Conservation (phyloP, 1,284 basidiomycete genomes). For the Ceratobasidium papillatum region DNA sequence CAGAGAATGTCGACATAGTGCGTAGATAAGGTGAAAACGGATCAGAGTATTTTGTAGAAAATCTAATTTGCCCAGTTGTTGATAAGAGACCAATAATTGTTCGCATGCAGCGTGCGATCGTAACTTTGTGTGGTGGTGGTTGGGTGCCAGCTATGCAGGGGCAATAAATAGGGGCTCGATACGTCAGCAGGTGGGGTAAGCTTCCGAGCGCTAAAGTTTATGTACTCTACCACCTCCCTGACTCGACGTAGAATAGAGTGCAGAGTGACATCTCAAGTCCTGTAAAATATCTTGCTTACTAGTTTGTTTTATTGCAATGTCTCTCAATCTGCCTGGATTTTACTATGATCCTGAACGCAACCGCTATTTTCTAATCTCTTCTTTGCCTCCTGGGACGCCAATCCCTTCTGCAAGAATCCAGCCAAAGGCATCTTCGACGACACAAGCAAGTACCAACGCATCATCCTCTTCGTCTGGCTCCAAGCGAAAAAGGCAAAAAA, state of each 20-base stretch:
- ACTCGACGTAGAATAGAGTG: neutral
- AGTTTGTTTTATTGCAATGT: neutral
- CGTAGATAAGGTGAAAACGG: neutral
- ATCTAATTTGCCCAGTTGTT: neutral
- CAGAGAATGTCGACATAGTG: constrained; percentile 11
- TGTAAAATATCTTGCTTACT: neutral
- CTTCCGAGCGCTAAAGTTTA: constrained; percentile 1
- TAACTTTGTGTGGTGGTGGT: neutral
- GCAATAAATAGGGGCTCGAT: constrained; percentile 1
- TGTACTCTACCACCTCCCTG: neutral
- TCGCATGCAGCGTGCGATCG: neutral
- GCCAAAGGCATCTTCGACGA: neutral
- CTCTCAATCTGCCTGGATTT: constrained; percentile 34
- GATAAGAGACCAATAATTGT: neutral
- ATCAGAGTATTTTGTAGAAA: neutral
- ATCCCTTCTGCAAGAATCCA: neutral
- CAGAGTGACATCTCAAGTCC: neutral
- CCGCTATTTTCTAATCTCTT: constrained; percentile 35
- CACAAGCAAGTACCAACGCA: neutral
- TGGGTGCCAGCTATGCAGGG: neutral
- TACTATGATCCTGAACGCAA: constrained; percentile 35
- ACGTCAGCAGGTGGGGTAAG: neutral
- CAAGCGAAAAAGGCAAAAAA: constrained; percentile 19
- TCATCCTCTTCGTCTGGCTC: neutral
- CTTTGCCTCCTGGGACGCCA: constrained; percentile 5